These are phyloP conservation scores for Maudiozyma turicensis DNA, from an alignment of 805 yeast species.

Conservation along the genomic window DNA sequence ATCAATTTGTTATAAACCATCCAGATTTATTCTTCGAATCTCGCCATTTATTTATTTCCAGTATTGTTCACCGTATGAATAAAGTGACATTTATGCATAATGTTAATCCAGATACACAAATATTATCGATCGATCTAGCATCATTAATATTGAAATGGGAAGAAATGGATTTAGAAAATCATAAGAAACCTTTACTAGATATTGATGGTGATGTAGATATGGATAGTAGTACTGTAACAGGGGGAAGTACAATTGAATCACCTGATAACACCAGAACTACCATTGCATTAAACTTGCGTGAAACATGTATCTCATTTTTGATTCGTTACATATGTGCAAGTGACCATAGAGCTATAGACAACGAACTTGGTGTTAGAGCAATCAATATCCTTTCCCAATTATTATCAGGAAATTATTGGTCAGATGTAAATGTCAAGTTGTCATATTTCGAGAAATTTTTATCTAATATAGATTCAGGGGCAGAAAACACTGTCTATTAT, in stretches of 20 bases:
- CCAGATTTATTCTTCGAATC: slow-evolving; percentile 76
- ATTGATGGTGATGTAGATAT: slow-evolving; percentile 24
- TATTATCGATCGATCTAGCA: slow-evolving; percentile 80
- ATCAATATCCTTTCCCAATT: slow-evolving; percentile 66
- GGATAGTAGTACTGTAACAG: slow-evolving; percentile 7
- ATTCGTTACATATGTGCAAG: slow-evolving; percentile 82
- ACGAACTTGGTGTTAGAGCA: slow-evolving; percentile 73
- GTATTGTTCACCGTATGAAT: slow-evolving; percentile 86
- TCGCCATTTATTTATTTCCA: slow-evolving; percentile 81
- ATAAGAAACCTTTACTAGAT: slow-evolving; percentile 6
- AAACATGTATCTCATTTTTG: slow-evolving; percentile 81
- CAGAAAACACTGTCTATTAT: slow-evolving; percentile 61
- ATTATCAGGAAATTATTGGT: slow-evolving; percentile 68
- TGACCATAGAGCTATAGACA: slow-evolving; percentile 75
- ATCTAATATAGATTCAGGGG: slow-evolving; percentile 63
- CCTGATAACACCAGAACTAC: neutral
- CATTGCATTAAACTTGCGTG: slow-evolving; percentile 65
- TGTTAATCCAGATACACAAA: slow-evolving; percentile 72
- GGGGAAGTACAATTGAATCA: neutral
- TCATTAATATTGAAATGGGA: slow-evolving; percentile 86
- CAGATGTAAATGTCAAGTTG: slow-evolving; percentile 79
- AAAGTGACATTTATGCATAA: slow-evolving; percentile 71
- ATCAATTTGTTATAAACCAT: slow-evolving; percentile 80
- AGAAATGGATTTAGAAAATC: slow-evolving; percentile 32
- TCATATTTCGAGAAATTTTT: slow-evolving; percentile 82